These are phyloP conservation scores for Polychytrium aggregatum DNA, from an alignment of 192 early-diverging fungal genomes.

Conservation along the genomic window DNA sequence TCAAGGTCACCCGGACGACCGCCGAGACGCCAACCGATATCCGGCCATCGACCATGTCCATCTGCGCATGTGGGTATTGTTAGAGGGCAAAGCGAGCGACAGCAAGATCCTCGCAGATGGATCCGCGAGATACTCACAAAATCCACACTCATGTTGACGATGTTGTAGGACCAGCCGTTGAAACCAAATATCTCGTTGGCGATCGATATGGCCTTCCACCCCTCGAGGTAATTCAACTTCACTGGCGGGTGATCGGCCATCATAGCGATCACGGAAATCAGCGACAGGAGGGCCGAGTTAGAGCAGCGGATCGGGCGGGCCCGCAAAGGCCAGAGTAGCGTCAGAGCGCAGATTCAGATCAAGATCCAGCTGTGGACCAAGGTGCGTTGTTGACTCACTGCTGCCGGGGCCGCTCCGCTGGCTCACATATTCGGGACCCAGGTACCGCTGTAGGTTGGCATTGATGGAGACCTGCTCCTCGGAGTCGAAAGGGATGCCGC, in stretches of 20 bases:
- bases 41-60: conserved; percentile 33
- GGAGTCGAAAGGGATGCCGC: no score
- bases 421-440: conserved; percentile 60
- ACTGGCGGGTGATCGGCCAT: not conserved
- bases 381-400: no score
- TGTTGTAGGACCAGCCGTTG: conserved; percentile 75
- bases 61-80: no score
- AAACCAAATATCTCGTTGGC: conserved; percentile 95
- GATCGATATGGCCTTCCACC: conserved; percentile 68
- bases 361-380: no score
- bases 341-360: no score
- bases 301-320: not conserved
- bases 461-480: no score
- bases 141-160: conserved; percentile 67
- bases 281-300: not conserved
- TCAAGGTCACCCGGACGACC: conserved; percentile 69
- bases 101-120: no score
- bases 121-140: no score
- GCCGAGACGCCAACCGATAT: conserved; percentile 61
- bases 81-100: not conserved
- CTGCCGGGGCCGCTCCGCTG: conserved; percentile 59
- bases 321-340: no score
- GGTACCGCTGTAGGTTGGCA: no score
- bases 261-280: not conserved
- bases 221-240: conserved; percentile 70